Percentiles rank a stretch among this genome's conserved stretches.
Conservation (phyloP, 2,329 filamentous ascomycete species). For the Thermomyces lanuginosus region DNA sequence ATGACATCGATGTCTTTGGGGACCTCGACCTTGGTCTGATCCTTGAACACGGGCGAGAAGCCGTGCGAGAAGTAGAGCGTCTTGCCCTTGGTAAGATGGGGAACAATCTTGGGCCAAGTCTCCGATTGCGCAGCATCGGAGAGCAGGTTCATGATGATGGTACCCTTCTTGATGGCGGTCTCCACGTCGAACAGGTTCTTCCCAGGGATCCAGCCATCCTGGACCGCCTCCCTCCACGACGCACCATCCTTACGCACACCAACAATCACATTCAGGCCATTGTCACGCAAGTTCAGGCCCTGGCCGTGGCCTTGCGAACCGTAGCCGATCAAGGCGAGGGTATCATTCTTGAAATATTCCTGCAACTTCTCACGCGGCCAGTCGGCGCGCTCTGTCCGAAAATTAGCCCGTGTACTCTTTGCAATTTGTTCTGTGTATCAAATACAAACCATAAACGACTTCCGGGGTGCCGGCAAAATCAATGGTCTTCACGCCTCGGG, state of each 20-base stretch:
- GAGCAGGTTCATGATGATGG: constrained; percentile 98
- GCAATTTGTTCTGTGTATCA: too few relatives aligned
- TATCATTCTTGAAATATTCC: constrained; percentile 99
- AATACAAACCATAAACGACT: constrained; percentile 52
- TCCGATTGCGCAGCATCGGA: constrained; percentile 94
- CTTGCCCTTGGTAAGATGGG: constrained; percentile 97
- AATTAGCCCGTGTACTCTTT: constrained; percentile 1
- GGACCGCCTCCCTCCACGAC: constrained; percentile 92
- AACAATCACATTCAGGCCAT: constrained; percentile 96
- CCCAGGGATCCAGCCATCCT: constrained; percentile 95
- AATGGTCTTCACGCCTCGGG: constrained; percentile 89
- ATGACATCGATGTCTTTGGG: constrained; percentile 95
- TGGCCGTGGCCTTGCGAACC: constrained; percentile 97
- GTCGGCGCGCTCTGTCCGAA: constrained; percentile 67
- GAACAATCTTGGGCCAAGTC: constrained; percentile 98
- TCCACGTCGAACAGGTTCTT: constrained; percentile 99
- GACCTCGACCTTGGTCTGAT: constrained; percentile 96
- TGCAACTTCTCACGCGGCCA: constrained; percentile 98
- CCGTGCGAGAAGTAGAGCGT: constrained; percentile 99
- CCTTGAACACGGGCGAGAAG: constrained; percentile 99
- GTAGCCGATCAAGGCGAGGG: constrained; percentile 96
- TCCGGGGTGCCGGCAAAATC: constrained; percentile 95
- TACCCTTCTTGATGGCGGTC: constrained; percentile 83
- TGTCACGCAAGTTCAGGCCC: constrained; percentile 98
- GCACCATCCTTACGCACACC: constrained; percentile 96